These are phyloP conservation scores for Cladobotryum protrusum DNA, from an alignment of 2,329 filamentous ascomycete species.

Conservation along the genomic window DNA sequence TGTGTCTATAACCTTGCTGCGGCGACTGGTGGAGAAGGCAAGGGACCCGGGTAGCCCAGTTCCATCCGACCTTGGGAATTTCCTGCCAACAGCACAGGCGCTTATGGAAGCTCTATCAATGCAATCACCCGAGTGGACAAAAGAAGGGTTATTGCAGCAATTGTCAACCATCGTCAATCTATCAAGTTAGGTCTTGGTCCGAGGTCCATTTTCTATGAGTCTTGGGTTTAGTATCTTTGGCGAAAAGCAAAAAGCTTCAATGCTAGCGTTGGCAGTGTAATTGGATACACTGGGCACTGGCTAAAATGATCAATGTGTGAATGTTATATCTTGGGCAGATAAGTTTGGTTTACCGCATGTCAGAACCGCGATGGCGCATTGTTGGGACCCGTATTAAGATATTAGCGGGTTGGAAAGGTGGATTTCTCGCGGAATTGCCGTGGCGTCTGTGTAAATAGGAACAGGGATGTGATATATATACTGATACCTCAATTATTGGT, in stretches of 20 bases:
- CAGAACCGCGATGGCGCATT: constrained; percentile 17
- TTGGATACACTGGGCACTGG: neutral
- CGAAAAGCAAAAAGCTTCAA: neutral
- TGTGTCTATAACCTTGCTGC: constrained; percentile 62
- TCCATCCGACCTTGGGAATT: constrained; percentile 49
- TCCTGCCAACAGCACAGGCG: constrained; percentile 60
- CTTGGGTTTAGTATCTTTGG: neutral
- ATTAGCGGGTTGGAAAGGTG: constrained; percentile 13
- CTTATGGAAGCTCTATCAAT: constrained; percentile 63
- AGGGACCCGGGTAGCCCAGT: constrained; percentile 47
- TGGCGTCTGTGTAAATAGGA: constrained; percentile 20
- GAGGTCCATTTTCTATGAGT: neutral
- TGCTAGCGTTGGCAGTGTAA: neutral
- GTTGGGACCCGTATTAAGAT: constrained; percentile 13
- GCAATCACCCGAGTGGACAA: constrained; percentile 54
- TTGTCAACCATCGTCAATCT: constrained; percentile 50
- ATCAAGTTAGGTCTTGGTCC: constrained; percentile 8
- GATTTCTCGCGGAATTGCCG: constrained; percentile 9
- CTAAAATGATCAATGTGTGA: constrained; percentile 13
- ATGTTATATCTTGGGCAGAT: constrained; percentile 11
- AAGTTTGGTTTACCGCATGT: constrained; percentile 10
- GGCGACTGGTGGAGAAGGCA: constrained; percentile 62
- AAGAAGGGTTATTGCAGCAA: constrained; percentile 61
- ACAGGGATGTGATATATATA: constrained; percentile 18
- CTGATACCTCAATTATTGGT: constrained; percentile 19